Percentiles rank a stretch among this genome's conserved stretches.
These are phyloP conservation scores for Lolium rigidum DNA, from an alignment of 176 grass and related monocot genomes.

Conservation along the genomic window DNA sequence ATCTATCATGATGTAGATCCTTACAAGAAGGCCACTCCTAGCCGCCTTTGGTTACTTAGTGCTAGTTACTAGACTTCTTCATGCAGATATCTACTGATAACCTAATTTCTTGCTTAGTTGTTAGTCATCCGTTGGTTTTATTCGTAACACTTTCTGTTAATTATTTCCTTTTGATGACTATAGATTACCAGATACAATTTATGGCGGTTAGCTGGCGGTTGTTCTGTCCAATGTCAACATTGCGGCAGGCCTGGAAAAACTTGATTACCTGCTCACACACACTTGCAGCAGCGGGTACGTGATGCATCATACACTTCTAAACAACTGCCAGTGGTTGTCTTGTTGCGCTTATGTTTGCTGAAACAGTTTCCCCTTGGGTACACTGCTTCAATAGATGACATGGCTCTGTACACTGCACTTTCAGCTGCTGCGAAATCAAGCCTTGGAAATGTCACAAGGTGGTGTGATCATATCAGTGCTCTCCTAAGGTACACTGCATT, in stretches of 20 bases:
- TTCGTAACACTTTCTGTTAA: neutral
- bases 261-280: conserved; percentile 63
- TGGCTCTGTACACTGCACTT: too few relatives aligned
- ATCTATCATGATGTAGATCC: too few relatives aligned
- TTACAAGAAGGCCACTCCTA: too few relatives aligned
- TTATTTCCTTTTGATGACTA: neutral
- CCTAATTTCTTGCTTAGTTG: neutral
- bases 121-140: conserved; percentile 1
- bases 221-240: conserved; percentile 54
- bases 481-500: too few relatives aligned
- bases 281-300: conserved; percentile 65
- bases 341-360: neutral
- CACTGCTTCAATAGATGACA: too few relatives aligned
- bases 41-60: neutral
- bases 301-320: neutral
- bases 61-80: neutral
- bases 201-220: conserved; percentile 48
- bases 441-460: too few relatives aligned
- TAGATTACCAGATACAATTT: conserved; percentile 13
- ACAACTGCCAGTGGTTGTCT: neutral
- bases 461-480: too few relatives aligned
- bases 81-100: neutral
- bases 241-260: conserved; percentile 63
- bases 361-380: conserved; percentile 37
- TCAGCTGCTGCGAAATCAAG: too few relatives aligned